These are phyloP conservation scores for Pilaira anomala DNA, from an alignment of 192 early-diverging fungal species.

Conservation along the genomic window DNA sequence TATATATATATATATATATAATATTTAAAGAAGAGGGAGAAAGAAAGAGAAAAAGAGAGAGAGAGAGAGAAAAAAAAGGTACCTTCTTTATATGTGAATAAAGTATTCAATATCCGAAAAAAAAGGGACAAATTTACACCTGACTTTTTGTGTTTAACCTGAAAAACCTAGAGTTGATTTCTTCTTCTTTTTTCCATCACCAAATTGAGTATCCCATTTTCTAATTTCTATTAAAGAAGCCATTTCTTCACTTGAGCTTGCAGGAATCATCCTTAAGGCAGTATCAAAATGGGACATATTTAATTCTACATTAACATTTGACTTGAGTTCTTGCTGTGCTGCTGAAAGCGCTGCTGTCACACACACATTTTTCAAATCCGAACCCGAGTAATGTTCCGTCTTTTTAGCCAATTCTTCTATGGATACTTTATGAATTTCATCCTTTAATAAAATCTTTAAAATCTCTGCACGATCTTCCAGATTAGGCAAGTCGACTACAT, in stretches of 20 bases:
- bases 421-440: slow-evolving; percentile 71
- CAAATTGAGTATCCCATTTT: slow-evolving; percentile 89
- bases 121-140: slow-evolving; percentile 17
- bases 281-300: slow-evolving; percentile 71
- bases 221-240: slow-evolving; percentile 81
- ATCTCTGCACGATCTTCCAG: slow-evolving; percentile 73
- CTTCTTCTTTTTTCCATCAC: slow-evolving; percentile 58
- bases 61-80: too few species aligned
- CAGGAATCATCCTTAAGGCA: slow-evolving; percentile 81
- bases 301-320: slow-evolving; percentile 34
- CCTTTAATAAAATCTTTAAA: slow-evolving; percentile 69
- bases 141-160: slow-evolving; percentile 4
- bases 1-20: slow-evolving; percentile 3
- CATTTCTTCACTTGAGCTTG: slow-evolving; percentile 89
- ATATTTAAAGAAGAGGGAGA: neutral
- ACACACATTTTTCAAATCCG: slow-evolving; percentile 93
- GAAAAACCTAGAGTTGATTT: slow-evolving; percentile 15
- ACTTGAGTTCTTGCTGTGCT: slow-evolving; percentile 58
- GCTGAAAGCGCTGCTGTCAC: slow-evolving; percentile 76
- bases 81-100: slow-evolving; percentile 5
- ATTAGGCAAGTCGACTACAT: slow-evolving; percentile 79
- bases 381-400: slow-evolving; percentile 85
- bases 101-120: neutral
- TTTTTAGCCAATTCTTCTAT: slow-evolving; percentile 63
- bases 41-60: neutral